Evolutionary conservation across 768 basidiomycete species (phyloP).

Genomic region (Gloeophyllum trabeum): DNA sequence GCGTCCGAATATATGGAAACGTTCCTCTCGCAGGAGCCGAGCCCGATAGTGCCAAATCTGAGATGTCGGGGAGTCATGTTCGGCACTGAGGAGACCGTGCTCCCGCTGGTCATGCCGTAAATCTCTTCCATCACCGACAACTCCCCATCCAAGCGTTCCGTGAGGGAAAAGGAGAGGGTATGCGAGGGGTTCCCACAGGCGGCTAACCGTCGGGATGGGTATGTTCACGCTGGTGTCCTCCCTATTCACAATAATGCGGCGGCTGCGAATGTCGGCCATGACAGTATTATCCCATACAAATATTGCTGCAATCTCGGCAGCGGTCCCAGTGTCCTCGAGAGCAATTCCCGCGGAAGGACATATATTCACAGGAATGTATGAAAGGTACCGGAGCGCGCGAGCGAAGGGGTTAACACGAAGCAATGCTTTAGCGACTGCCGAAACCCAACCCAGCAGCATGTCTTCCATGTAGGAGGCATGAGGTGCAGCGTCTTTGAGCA

Average conservation of each 20-base stretch:
- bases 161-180: constrained; percentile 27
- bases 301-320: constrained; percentile 18
- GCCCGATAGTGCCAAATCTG: constrained; percentile 24
- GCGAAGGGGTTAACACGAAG: constrained; percentile 9
- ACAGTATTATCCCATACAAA: constrained; percentile 11
- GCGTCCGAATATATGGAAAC: constrained; percentile 23
- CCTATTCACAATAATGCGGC: constrained; percentile 9
- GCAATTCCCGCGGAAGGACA: constrained; percentile 9
- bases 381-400: constrained; percentile 4
- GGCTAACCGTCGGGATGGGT: constrained; percentile 16
- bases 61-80: constrained; percentile 9
- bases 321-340: constrained; percentile 12
- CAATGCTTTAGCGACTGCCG: constrained; percentile 4
- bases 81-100: not conserved
- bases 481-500: constrained; percentile 3
- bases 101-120: not conserved
- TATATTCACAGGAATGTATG: constrained; percentile 3
- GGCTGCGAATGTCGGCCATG: constrained; percentile 6
- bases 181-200: constrained; percentile 23
- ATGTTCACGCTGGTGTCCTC: constrained; percentile 1
- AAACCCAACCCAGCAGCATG: constrained; percentile 9
- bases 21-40: constrained; percentile 17
- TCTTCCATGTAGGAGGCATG: not conserved
- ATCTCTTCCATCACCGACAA: constrained; percentile 3
- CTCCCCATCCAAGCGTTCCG: constrained; percentile 23